Conservation (phyloP, 176 grass and related monocot species). For the Eleusine coracana region DNA sequence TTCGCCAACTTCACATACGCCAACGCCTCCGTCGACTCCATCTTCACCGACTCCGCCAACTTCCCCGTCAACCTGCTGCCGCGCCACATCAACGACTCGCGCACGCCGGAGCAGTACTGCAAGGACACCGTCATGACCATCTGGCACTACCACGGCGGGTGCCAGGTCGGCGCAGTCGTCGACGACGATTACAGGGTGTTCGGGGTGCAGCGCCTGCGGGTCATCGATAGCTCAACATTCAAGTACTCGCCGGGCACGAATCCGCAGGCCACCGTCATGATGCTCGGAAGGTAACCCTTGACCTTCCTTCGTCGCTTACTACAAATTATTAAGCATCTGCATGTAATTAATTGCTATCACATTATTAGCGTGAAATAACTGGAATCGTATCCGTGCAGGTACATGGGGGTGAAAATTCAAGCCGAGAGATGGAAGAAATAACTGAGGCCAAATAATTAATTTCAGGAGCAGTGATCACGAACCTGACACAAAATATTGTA, state of each 20-base stretch:
- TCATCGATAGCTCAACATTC: constrained; percentile 82
- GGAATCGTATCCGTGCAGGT: constrained; percentile 45
- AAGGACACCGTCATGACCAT: constrained; percentile 77
- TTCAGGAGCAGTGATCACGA: constrained; percentile 7
- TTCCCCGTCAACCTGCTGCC: constrained; percentile 74
- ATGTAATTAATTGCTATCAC: not conserved
- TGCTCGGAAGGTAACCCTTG: constrained; percentile 71
- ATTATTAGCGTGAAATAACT: not conserved
- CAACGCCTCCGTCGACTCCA: constrained; percentile 50
- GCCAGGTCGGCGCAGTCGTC: constrained; percentile 73
- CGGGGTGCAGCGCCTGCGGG: constrained; percentile 57
- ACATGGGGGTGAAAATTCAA: constrained; percentile 79
- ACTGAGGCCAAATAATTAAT: not conserved
- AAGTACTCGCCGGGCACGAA: constrained; percentile 78
- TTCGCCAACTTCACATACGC: constrained; percentile 77
- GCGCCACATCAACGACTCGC: constrained; percentile 64
- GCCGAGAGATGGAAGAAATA: constrained; percentile 60
- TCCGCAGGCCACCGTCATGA: constrained; percentile 93
- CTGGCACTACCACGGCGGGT: constrained; percentile 94
- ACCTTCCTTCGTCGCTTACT: not conserved
- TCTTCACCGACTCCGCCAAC: constrained; percentile 58
- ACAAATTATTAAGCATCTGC: not conserved
- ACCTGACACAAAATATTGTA: constrained; percentile 16
- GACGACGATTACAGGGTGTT: constrained; percentile 73
- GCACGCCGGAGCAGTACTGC: constrained; percentile 77